Base-by-base conservation (phyloP, 352 stramenopile genomes). In the Phytophthora palmivora region DNA sequence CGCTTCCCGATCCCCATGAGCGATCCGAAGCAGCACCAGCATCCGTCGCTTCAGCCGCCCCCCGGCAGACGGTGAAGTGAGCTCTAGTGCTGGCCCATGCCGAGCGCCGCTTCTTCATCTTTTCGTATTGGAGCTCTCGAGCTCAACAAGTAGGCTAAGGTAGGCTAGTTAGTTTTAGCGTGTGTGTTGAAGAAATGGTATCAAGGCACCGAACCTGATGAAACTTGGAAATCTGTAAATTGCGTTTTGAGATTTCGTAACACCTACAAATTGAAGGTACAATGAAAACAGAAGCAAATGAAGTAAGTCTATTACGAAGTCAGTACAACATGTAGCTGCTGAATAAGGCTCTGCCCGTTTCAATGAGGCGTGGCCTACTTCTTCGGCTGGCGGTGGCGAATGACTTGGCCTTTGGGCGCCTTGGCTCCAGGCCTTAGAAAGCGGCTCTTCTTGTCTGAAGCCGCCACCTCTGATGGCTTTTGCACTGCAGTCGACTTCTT, bases 1-100 rank as follows among this genome's bases (percentile, higher is more conserved):
- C 72, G 76, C 28, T 92, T 92, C 63, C 81, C 82, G 43, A 87
- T 92, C 50, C 82, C 82, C 0, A 89, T 89, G 77, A 76, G 60
- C 48, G 82, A 89, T 52, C 79, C 79, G 51, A 89, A 92, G 72
- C 82, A 91, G 63, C 82, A 91, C 55, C 76, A 76, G 36, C 78
- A 84, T 58, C 79, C 82, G 59, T 88, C 82, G 67, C 63, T 92
- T 24, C 82, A 86, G 63, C 81, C 81, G 33, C 82, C 82, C 14
- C 82, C 82, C 0, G 79, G 82, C 22, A 79, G 82, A 70, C 79
- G 82, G 81, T 92, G 59, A 66, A 72, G 57, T 43, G 55, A 61
- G 56, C 47, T 36, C 54, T 63, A 67, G 47, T 58, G 57, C 58
- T 63, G 51, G 56, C 38, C 38, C 36, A 43, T 53, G 50, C 49